Conservation (phyloP, 441 rosid species). For the Cnidoscolus chayamansa region DNA sequence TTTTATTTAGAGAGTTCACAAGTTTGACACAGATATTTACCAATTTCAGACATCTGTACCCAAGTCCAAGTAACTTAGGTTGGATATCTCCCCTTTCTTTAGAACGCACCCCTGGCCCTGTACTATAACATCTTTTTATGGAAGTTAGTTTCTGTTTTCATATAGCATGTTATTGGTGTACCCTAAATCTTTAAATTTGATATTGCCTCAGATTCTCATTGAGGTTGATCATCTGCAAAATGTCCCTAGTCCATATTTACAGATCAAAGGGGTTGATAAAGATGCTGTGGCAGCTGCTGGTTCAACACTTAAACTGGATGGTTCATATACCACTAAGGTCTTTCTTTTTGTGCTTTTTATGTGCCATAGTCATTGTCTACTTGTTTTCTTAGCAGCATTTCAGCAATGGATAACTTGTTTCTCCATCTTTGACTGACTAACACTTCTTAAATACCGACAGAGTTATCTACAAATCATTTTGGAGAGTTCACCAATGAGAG, state of each 20-base stretch:
- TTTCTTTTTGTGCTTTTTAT: constrained; percentile 3
- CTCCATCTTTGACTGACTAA: too few relatives aligned
- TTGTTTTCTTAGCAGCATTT: too few relatives aligned
- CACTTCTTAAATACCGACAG: constrained; percentile 17
- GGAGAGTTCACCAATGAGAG: constrained; percentile 69
- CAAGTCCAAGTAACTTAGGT: too few relatives aligned
- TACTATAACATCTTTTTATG: background rate
- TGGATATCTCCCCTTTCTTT: too few relatives aligned
- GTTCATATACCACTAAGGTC: constrained; percentile 97
- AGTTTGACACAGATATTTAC: too few relatives aligned
- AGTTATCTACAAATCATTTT: constrained; percentile 90
- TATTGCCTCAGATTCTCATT: constrained; percentile 61
- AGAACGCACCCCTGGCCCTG: background rate
- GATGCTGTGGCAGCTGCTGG: constrained; percentile 96
- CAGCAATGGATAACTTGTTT: too few relatives aligned
- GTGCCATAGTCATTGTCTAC: background rate
- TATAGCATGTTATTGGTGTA: background rate
- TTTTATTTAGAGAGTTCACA: background rate
- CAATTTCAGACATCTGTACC: too few relatives aligned
- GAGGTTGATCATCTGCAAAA: constrained; percentile 97
- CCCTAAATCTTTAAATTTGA: constrained; percentile 14
- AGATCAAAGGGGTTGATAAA: constrained; percentile 93
- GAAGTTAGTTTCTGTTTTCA: background rate
- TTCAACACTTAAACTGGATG: constrained; percentile 76
- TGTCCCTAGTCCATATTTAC: constrained; percentile 71